A percentile compares a stretch with the other conserved stretches of the same genome.
Conservation (phyloP, 192 early-diverging fungal genomes). For the Coemansia sp. region DNA sequence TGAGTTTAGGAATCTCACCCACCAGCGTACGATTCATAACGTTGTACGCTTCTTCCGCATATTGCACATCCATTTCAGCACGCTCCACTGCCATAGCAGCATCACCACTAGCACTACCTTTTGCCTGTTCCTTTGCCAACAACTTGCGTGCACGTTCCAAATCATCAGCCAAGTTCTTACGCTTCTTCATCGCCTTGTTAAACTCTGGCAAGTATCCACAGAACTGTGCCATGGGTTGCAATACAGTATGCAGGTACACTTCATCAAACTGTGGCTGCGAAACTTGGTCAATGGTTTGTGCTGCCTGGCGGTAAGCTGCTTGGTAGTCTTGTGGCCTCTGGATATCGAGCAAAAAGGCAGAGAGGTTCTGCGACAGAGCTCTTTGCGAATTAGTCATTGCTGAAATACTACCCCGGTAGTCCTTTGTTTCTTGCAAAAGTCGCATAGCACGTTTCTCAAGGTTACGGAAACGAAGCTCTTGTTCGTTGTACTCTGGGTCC, state of each 20-base stretch:
- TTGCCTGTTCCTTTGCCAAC: constrained; percentile 79
- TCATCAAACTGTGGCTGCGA: constrained; percentile 78
- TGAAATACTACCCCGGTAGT: constrained; percentile 80
- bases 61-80: constrained; percentile 79
- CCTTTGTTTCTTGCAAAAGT: constrained; percentile 87
- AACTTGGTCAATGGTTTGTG: constrained; percentile 76
- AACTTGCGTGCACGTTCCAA: constrained; percentile 74
- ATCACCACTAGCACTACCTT: constrained; percentile 54
- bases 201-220: constrained; percentile 87
- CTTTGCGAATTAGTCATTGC: constrained; percentile 84
- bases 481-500: constrained; percentile 79
- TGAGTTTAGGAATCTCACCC: constrained; percentile 84
- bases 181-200: constrained; percentile 87
- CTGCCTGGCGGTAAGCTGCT: constrained; percentile 78
- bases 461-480: constrained; percentile 74
- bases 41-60: constrained; percentile 75
- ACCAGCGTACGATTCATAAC: constrained; percentile 76
- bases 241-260: constrained; percentile 78
- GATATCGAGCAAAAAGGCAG: constrained; percentile 83
- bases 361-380: constrained; percentile 81
- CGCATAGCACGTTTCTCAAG: constrained; percentile 80
- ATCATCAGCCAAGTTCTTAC: constrained; percentile 84
- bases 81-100: constrained; percentile 58
- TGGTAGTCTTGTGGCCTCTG: constrained; percentile 69
- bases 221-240: constrained; percentile 86